A percentile compares a stretch with the other conserved stretches of the same genome.
These are phyloP conservation scores for Nannochloris sp. DNA, from an alignment of 139 green algal species.

Conservation along the genomic window DNA sequence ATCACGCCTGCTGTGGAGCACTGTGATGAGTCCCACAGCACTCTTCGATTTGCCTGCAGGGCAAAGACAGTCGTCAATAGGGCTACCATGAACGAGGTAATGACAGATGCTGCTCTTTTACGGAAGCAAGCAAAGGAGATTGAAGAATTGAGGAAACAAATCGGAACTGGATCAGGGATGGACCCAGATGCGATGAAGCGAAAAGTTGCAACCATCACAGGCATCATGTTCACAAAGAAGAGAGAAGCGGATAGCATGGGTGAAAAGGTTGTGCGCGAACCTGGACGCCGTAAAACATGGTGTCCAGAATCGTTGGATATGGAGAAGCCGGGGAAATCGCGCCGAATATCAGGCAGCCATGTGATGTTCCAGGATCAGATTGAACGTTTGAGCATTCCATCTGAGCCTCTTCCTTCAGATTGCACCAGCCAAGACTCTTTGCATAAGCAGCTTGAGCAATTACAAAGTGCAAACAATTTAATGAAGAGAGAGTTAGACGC, in stretches of 20 bases:
- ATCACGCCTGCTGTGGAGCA: slow-evolving; percentile 53
- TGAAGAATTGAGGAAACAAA: slow-evolving; percentile 49
- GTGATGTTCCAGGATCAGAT: background rate
- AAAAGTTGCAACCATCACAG: no score
- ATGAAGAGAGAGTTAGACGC: slow-evolving; percentile 59
- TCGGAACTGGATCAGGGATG: slow-evolving; percentile 44
- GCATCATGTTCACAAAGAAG: no score
- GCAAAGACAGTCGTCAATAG: slow-evolving; percentile 89
- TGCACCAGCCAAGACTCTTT: slow-evolving; percentile 26
- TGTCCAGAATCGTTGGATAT: no score
- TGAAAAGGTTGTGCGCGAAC: no score
- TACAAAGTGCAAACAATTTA: slow-evolving; percentile 43
- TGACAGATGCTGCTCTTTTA: slow-evolving; percentile 12
- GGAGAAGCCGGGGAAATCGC: no score
- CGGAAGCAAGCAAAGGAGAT: slow-evolving; percentile 79
- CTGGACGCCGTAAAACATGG: no score
- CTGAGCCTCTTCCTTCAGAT: background rate
- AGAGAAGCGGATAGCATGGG: no score
- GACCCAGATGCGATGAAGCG: slow-evolving; percentile 37
- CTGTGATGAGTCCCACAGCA: slow-evolving; percentile 62
- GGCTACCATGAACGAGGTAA: slow-evolving; percentile 67
- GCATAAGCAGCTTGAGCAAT: slow-evolving; percentile 11
- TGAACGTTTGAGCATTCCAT: background rate
- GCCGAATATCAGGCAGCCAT: no score
- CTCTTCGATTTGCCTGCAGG: slow-evolving; percentile 62